Evolutionary conservation across 1,284 basidiomycete species (phyloP).

Genomic region (Fistulina hepatica): DNA sequence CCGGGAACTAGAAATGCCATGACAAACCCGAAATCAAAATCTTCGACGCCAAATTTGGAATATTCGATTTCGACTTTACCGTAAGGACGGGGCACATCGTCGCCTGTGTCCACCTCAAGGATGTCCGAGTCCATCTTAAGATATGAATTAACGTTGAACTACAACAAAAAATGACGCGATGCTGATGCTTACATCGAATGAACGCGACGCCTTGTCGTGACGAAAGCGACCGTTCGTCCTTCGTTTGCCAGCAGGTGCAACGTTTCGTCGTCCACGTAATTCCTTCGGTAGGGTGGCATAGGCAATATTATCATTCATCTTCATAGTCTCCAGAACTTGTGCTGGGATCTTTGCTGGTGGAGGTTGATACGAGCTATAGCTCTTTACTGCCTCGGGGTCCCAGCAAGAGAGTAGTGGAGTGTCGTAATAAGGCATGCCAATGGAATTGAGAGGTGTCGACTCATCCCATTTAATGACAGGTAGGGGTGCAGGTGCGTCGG

Average conservation of each 20-base stretch:
- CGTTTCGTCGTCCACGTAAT: constrained; percentile 73
- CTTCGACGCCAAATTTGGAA: constrained; percentile 97
- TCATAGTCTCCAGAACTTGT: constrained; percentile 69
- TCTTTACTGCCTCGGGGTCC: constrained; percentile 36
- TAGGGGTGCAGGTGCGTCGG: constrained; percentile 61
- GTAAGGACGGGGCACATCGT: constrained; percentile 75
- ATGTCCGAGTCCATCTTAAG: constrained; percentile 42
- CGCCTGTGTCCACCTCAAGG: constrained; percentile 37
- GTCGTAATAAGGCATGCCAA: constrained; percentile 87
- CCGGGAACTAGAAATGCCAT: background rate
- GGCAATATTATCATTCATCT: constrained; percentile 79
- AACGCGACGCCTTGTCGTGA: constrained; percentile 57
- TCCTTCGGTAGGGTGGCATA: constrained; percentile 83
- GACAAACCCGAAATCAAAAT: constrained; percentile 91
- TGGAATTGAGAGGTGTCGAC: constrained; percentile 75
- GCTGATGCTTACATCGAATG: constrained; percentile 29
- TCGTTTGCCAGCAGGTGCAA: constrained; percentile 40
- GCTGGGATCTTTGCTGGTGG: constrained; percentile 72
- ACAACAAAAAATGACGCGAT: too few species aligned
- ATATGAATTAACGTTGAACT: too few species aligned
- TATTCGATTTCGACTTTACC: constrained; percentile 95
- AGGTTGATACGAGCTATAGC: constrained; percentile 33
- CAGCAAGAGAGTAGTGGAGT: constrained; percentile 74
- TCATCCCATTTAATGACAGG: constrained; percentile 76
- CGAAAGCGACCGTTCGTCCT: constrained; percentile 65